Evolutionary conservation across 495 filamentous ascomycete genomes (phyloP).

Genomic region (Delitschia confertaspora): DNA sequence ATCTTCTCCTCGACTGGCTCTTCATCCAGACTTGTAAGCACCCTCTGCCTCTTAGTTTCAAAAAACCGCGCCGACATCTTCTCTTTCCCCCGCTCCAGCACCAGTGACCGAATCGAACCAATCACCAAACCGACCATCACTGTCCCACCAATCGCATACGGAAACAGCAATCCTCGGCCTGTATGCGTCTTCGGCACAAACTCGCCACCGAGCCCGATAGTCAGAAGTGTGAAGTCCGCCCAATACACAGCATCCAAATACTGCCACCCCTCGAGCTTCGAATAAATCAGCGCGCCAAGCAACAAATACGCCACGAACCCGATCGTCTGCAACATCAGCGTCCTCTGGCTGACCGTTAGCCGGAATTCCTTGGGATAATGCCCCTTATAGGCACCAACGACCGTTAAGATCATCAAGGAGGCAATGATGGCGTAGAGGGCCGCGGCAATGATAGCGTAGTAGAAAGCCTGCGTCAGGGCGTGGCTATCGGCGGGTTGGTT

Average conservation of each 20-base stretch:
- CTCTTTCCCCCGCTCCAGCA: conserved; percentile 64
- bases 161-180: conserved; percentile 63
- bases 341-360: conserved; percentile 64
- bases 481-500: conserved; percentile 37
- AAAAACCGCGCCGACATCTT: conserved; percentile 60
- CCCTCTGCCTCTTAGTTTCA: conserved; percentile 55
- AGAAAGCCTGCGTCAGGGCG: conserved; percentile 65
- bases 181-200: conserved; percentile 51
- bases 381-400: conserved; percentile 52
- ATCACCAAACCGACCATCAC: conserved; percentile 73
- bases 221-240: conserved; percentile 76
- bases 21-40: conserved; percentile 45
- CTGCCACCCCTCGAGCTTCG: conserved; percentile 63
- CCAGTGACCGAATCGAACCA: conserved; percentile 69
- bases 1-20: conserved; percentile 42
- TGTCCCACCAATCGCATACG: conserved; percentile 72
- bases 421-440: conserved; percentile 67
- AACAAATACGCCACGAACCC: conserved; percentile 66
- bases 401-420: conserved; percentile 59
- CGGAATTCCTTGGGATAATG: conserved; percentile 64
- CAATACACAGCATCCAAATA: conserved; percentile 77
- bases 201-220: conserved; percentile 67
- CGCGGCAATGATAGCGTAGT: conserved; percentile 71
- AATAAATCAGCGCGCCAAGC: conserved; percentile 62
- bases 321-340: conserved; percentile 84